These are phyloP conservation scores for Papiliotrema laurentii DNA, from an alignment of 1,284 basidiomycete genomes.

Conservation along the genomic window DNA sequence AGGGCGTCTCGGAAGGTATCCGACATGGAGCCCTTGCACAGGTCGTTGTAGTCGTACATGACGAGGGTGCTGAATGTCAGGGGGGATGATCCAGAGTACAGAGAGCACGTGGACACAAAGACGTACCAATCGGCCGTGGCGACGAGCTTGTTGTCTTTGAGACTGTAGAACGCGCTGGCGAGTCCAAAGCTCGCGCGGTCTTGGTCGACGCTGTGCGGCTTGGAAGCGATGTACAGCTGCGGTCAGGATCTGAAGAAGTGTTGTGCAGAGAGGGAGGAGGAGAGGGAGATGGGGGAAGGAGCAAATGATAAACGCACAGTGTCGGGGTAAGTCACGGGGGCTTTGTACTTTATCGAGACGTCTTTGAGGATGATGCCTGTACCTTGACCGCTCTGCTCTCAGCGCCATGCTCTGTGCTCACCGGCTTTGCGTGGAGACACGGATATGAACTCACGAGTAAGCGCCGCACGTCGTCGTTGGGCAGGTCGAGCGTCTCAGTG, in stretches of 20 bases:
- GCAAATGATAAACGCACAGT: conserved; percentile 20
- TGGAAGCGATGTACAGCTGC: conserved; percentile 37
- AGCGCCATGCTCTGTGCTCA: conserved; percentile 7
- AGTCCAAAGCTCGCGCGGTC: conserved; percentile 34
- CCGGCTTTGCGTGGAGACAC: too few relatives aligned
- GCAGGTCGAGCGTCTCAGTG: conserved; percentile 28
- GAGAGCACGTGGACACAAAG: too few relatives aligned
- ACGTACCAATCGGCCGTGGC: conserved; percentile 34
- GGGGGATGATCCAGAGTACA: not conserved
- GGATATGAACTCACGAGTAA: conserved; percentile 20
- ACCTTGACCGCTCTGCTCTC: conserved; percentile 25
- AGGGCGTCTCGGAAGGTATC: conserved; percentile 28
- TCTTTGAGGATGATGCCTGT: conserved; percentile 40
- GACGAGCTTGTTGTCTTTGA: conserved; percentile 35
- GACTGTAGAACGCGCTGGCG: conserved; percentile 30
- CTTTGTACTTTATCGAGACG: conserved; percentile 29
- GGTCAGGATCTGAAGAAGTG: conserved; percentile 1
- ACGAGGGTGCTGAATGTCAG: conserved; percentile 28
- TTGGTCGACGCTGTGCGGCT: conserved; percentile 31
- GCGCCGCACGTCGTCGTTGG: conserved; percentile 15
- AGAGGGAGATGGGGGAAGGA: too few relatives aligned
- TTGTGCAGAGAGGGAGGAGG: too few relatives aligned
- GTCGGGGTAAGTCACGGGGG: conserved; percentile 45
- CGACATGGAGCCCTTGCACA: conserved; percentile 36
- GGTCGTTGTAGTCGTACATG: conserved; percentile 43